These are phyloP conservation scores for Microbotryum violaceum DNA, from an alignment of 1,284 basidiomycete genomes.

Conservation along the genomic window DNA sequence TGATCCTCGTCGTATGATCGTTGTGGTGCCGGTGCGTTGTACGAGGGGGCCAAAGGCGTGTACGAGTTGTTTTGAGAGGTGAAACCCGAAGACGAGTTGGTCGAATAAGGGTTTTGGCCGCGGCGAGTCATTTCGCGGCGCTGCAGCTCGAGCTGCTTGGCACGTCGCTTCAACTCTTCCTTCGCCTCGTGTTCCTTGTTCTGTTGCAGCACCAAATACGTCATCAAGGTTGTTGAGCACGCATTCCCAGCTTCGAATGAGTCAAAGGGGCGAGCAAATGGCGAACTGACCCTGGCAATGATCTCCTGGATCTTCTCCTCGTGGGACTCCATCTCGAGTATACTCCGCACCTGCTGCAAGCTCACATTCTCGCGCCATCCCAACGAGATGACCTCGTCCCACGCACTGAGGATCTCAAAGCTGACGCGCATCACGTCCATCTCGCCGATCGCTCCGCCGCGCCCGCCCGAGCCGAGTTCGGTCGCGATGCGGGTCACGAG, in stretches of 20 bases:
- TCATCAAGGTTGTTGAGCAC: background rate
- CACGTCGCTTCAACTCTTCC: slow-evolving; percentile 95
- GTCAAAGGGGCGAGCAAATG: background rate
- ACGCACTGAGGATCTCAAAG: slow-evolving; percentile 92
- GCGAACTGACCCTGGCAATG: slow-evolving; percentile 68
- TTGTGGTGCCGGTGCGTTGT: slow-evolving; percentile 19
- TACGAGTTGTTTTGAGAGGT: slow-evolving; percentile 13
- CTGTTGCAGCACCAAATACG: slow-evolving; percentile 31
- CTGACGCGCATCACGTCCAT: slow-evolving; percentile 81
- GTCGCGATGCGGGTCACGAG: slow-evolving; percentile 89
- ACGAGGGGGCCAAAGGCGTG: slow-evolving; percentile 7
- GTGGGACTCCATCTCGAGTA: slow-evolving; percentile 97
- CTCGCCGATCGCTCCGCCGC: slow-evolving; percentile 67
- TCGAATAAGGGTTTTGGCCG: slow-evolving; percentile 41
- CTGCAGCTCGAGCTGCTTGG: slow-evolving; percentile 97
- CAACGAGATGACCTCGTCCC: slow-evolving; percentile 91
- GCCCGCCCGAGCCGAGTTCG: slow-evolving; percentile 62
- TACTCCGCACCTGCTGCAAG: slow-evolving; percentile 80
- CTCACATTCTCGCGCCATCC: slow-evolving; percentile 93
- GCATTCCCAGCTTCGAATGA: background rate
- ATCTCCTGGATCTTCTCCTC: slow-evolving; percentile 99
- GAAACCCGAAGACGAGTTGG: slow-evolving; percentile 23
- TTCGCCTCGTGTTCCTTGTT: slow-evolving; percentile 99
- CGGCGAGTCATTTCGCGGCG: slow-evolving; percentile 83
- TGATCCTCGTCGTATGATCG: slow-evolving; percentile 9